phyloP scores from a whole-genome alignment of 805 yeast genomes.

The Metschnikowia cubensis region DNA sequence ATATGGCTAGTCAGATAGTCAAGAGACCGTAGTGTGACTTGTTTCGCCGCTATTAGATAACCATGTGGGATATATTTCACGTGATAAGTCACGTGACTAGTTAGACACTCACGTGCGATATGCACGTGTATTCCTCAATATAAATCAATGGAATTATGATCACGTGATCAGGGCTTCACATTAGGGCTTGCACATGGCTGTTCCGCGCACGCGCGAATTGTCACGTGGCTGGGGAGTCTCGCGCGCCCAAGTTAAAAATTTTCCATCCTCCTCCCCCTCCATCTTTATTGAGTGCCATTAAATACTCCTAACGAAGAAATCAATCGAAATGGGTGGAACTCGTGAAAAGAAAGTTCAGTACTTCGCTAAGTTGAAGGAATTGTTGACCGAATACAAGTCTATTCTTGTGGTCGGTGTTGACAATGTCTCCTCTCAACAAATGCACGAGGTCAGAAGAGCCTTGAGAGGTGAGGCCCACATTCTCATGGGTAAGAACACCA shows the following conservation, averaged over 20 bases:
- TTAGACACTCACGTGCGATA: no score
- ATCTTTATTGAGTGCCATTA: constrained; percentile 53
- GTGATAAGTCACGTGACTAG: not conserved
- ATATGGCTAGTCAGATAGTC: constrained; percentile 25
- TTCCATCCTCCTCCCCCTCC: constrained; percentile 5
- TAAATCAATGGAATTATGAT: no score
- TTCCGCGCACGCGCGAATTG: no score
- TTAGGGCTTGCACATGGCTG: not conserved
- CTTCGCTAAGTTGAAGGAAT: constrained; percentile 91
- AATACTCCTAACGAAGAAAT: constrained; percentile 76
- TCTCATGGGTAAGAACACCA: constrained; percentile 99
- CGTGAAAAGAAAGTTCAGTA: constrained; percentile 96
- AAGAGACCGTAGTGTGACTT: no score
- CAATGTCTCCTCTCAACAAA: constrained; percentile 99
- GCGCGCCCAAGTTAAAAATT: constrained; percentile 7
- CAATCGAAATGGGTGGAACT: constrained; percentile 99
- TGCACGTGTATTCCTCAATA: no score
- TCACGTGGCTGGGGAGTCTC: constrained; percentile 2
- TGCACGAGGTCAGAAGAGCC: constrained; percentile 98
- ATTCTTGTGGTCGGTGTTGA: constrained; percentile 99
- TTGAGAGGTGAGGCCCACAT: constrained; percentile 94
- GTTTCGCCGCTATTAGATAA: no score
- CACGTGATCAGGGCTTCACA: constrained; percentile 6
- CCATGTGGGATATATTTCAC: not conserved
- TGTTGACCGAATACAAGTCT: constrained; percentile 95